A percentile compares a stretch with the other conserved stretches of the same genome.
phyloP scores from a whole-genome alignment of 163 green algal genomes.

The Scenedesmus sp. region DNA sequence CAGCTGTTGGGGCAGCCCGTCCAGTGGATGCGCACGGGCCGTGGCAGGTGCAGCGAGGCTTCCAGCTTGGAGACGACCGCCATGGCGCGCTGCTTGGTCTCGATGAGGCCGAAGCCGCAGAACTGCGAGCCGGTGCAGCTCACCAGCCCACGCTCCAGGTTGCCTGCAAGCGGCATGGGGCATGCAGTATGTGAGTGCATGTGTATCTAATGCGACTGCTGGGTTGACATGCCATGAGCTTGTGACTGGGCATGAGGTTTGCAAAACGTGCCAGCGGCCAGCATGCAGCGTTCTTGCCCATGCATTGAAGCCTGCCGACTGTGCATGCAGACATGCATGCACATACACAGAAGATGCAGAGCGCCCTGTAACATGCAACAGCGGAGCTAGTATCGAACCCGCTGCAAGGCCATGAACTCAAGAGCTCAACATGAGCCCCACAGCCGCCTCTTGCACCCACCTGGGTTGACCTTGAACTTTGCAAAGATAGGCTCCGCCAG shows the following conservation, averaged over 20 bases:
- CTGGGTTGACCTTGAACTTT: conserved; percentile 70
- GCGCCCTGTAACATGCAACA: neutral
- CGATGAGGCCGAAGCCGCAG: conserved; percentile 96
- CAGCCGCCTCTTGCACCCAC: conserved; percentile 25
- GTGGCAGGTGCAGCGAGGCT: conserved; percentile 84
- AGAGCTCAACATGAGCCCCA: neutral
- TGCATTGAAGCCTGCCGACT: no score
- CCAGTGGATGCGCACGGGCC: conserved; percentile 89
- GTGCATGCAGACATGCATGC: no score
- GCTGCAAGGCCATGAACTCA: no score
- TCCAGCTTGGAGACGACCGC: conserved; percentile 88
- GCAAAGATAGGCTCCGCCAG: conserved; percentile 85
- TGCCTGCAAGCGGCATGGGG: conserved; percentile 54
- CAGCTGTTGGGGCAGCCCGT: conserved; percentile 96
- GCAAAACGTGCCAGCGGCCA: no score
- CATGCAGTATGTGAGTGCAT: no score
- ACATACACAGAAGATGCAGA: neutral
- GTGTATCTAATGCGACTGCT: no score
- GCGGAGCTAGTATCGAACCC: no score
- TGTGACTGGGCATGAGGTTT: no score
- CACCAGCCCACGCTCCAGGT: conserved; percentile 88
- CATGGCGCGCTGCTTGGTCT: conserved; percentile 94
- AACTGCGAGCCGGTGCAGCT: conserved; percentile 98
- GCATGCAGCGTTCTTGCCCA: no score
- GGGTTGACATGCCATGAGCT: no score